Evolutionary conservation across 148 eudicot genomes (phyloP), one percentile per base, ranked within the genome.

Genomic region (Suaeda aralocaspica): DNA sequence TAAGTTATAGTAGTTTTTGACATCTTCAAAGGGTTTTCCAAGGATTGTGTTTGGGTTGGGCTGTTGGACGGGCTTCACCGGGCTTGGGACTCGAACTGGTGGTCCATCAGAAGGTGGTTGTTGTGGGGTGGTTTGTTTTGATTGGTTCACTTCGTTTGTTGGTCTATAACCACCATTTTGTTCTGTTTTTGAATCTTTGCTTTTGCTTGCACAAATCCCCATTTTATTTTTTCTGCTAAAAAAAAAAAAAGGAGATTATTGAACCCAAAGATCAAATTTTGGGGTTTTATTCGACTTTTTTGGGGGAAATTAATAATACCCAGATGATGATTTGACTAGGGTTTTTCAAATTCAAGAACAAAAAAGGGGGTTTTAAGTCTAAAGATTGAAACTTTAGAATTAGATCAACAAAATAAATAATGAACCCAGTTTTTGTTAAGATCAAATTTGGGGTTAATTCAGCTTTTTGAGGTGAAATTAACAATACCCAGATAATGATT

Each of bases 21-120:
- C 86, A 68, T 92, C 93, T 41, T 85, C 88, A 73, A 70, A 89
- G 22, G 93, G 87, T 74, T 88, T 89, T 0, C 98, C 98, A 9
- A 89, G 70, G 48, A 92, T 88, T 5, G 96, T 81, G 68, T 88
- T 85, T 9, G 85, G 68, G 41, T 88, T 84, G 4, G 82, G 28
- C 42, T 58, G 83, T 33, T 31, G 79, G 4, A 63, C 71, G 51
- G 82, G 72, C 57, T 74, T 76, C 28, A 45, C n/a, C 2, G 82
- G 82, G 72, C 80, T 81, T 36, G 76, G 72, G 0, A 41, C 56
- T 44, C 79, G 46, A 15, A 71, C 81, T 16, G 79, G 71, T 26
- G 76, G 72, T 25, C 58, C n/a, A 12, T 72, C 77, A 5, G 69
- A 73, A 14, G 65, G 74, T 52, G 52, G 49, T 48, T 68, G 77